These are phyloP conservation scores for Nadsonia fulvescens DNA, from an alignment of 805 yeast genomes.

Conservation along the genomic window DNA sequence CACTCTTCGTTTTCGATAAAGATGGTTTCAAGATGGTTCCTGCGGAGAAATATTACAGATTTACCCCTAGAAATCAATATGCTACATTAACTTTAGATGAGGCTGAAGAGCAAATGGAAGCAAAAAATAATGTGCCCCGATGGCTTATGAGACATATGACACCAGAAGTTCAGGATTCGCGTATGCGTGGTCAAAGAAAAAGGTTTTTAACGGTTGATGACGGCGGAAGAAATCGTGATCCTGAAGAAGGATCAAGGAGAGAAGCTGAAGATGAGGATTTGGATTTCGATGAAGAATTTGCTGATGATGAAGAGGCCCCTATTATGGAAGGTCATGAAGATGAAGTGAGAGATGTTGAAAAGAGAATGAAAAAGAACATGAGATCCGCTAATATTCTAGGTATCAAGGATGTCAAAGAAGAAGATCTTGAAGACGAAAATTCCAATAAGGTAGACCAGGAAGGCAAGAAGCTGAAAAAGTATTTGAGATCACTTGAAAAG, in stretches of 20 bases:
- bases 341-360: constrained; percentile 79
- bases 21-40: constrained; percentile 89
- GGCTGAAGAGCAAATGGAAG: constrained; percentile 88
- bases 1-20: constrained; percentile 65
- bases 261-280: constrained; percentile 80
- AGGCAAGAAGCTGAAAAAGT: constrained; percentile 71
- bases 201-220: constrained; percentile 31
- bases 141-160: constrained; percentile 91
- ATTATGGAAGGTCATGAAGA: constrained; percentile 91
- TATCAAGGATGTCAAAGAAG: constrained; percentile 44
- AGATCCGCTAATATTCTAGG: constrained; percentile 49
- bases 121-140: constrained; percentile 60
- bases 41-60: constrained; percentile 81
- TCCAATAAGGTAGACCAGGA: constrained; percentile 74
- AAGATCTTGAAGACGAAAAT: constrained; percentile 46
- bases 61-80: constrained; percentile 83
- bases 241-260: constrained; percentile 25
- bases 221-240: constrained; percentile 20
- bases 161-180: constrained; percentile 31
- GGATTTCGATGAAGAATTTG: constrained; percentile 92
- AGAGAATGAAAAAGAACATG: constrained; percentile 20
- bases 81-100: constrained; percentile 90
- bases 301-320: constrained; percentile 98
- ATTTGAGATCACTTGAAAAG: constrained; percentile 69
- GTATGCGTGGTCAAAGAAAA: constrained; percentile 27